Conservation (phyloP, 108 stramenopile species). For the Stephanodiscus minutulus region DNA sequence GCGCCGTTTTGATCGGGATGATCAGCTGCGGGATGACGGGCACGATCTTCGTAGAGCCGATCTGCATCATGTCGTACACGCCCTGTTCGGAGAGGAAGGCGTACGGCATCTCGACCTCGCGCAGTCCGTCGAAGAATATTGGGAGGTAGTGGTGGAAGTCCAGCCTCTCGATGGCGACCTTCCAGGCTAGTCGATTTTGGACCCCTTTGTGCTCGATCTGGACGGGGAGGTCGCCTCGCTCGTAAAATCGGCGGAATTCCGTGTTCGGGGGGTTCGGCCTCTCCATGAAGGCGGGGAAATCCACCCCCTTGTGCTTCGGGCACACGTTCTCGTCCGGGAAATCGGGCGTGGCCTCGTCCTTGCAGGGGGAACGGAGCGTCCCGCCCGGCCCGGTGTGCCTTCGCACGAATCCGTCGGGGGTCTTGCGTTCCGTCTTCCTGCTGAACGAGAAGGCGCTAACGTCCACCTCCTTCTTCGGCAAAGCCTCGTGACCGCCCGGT, state of each 20-base stretch:
- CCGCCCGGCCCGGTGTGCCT: slow-evolving; percentile 71
- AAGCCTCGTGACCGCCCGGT: slow-evolving; percentile 76
- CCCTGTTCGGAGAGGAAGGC: slow-evolving; percentile 88
- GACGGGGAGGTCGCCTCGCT: slow-evolving; percentile 86
- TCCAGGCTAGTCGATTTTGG: slow-evolving; percentile 85
- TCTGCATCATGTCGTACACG: slow-evolving; percentile 85
- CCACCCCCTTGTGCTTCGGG: slow-evolving; percentile 35
- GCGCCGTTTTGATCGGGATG: slow-evolving; percentile 88
- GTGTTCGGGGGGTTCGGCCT: slow-evolving; percentile 91
- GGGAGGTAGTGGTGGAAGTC: slow-evolving; percentile 92
- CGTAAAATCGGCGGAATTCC: slow-evolving; percentile 85
- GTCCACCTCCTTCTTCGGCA: slow-evolving; percentile 61
- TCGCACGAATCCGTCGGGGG: slow-evolving; percentile 61
- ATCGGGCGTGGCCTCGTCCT: slow-evolving; percentile 33
- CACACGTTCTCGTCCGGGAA: slow-evolving; percentile 49
- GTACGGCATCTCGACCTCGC: slow-evolving; percentile 88
- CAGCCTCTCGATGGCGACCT: slow-evolving; percentile 82
- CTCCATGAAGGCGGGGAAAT: slow-evolving; percentile 68
- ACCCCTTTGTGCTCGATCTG: slow-evolving; percentile 83
- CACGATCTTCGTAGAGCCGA: slow-evolving; percentile 74
- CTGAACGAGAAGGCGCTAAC: slow-evolving; percentile 70
- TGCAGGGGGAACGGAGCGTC: slow-evolving; percentile 41
- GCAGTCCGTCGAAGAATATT: slow-evolving; percentile 90
- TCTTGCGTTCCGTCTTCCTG: slow-evolving; percentile 53
- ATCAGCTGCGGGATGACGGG: slow-evolving; percentile 89